These are phyloP conservation scores for Eimeria necatrix DNA, from an alignment of 169 alveolate genomes.

Conservation along the genomic window DNA sequence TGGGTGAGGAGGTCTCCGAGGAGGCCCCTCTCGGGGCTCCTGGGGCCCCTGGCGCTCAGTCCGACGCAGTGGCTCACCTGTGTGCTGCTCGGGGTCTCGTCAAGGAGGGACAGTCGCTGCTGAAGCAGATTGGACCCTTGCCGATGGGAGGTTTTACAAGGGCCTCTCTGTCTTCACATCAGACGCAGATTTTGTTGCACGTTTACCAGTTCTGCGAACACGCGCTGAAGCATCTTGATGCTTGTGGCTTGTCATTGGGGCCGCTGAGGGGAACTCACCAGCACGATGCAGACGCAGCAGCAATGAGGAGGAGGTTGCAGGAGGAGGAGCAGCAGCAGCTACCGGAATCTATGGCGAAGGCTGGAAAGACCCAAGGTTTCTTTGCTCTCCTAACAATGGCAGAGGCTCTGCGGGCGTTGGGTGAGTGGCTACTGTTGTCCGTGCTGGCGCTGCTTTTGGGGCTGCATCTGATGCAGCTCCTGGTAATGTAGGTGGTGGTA, in stretches of 20 bases:
- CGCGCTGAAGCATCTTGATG: slow-evolving; percentile 72
- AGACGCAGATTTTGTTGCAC: slow-evolving; percentile 26
- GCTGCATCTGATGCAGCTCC: neutral
- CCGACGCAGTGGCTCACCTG: slow-evolving; percentile 48
- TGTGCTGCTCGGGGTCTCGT: slow-evolving; percentile 65
- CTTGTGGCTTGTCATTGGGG: slow-evolving; percentile 74
- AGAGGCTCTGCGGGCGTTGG: slow-evolving; percentile 63
- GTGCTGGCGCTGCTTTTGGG: neutral
- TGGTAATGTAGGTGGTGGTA: neutral
- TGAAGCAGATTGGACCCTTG: slow-evolving; percentile 31
- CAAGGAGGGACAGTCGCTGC: slow-evolving; percentile 62
- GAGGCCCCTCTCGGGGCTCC: slow-evolving; percentile 66
- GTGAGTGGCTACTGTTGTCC: slow-evolving; percentile 42
- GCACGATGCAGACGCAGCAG: slow-evolving; percentile 36
- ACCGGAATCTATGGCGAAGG: slow-evolving; percentile 22
- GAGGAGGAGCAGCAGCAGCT: neutral
- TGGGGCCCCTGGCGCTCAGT: slow-evolving; percentile 1
- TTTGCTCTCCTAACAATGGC: slow-evolving; percentile 66
- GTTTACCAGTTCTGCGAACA: slow-evolving; percentile 45
- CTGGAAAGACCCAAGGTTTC: slow-evolving; percentile 63
- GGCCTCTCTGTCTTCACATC: slow-evolving; percentile 23
- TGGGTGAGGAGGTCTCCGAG: slow-evolving; percentile 69
- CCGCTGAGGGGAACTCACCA: slow-evolving; percentile 40
- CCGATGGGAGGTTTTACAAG: slow-evolving; percentile 7
- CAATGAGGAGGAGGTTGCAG: slow-evolving; percentile 12